Percentiles rank a stretch among this genome's conserved stretches.
Conservation (phyloP, 129 eudicot species). For the Lonicera japonica region DNA sequence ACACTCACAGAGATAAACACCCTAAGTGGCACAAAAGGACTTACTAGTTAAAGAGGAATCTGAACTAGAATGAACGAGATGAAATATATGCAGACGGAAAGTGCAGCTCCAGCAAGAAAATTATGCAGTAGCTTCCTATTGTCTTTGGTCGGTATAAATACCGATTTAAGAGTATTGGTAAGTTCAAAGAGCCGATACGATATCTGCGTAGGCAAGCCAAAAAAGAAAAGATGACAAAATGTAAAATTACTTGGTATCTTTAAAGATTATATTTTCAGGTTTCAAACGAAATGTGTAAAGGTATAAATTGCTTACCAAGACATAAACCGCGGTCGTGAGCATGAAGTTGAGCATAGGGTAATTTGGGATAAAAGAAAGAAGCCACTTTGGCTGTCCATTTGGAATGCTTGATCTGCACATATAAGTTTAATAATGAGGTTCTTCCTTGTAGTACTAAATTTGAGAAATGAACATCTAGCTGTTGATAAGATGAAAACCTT, state of each 20-base stretch:
- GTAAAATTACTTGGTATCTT: neutral
- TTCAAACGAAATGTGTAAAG: conserved; percentile 2
- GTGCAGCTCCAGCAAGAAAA: conserved; percentile 69
- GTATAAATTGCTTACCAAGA: conserved; percentile 52
- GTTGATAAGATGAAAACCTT: too few species aligned
- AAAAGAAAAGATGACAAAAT: too few species aligned
- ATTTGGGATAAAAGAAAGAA: conserved; percentile 73
- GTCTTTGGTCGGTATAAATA: conserved; percentile 77
- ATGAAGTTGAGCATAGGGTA: conserved; percentile 88
- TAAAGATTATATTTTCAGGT: neutral
- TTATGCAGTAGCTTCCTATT: conserved; percentile 63
- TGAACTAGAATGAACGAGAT: conserved; percentile 75
- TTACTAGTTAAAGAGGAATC: conserved; percentile 56
- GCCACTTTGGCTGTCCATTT: conserved; percentile 93
- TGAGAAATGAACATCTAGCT: too few species aligned
- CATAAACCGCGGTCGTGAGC: conserved; percentile 78
- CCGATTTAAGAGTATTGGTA: conserved; percentile 71
- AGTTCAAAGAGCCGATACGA: conserved; percentile 79
- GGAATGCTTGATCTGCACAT: conserved; percentile 75
- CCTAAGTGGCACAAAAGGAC: conserved; percentile 7
- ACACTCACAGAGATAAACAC: neutral
- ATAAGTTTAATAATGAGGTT: conserved; percentile 7
- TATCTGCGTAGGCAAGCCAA: conserved; percentile 33
- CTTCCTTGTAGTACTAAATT: neutral
- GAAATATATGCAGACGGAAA: conserved; percentile 57